These are phyloP conservation scores for Glonium stellatum DNA, from an alignment of 495 filamentous ascomycete genomes.

Conservation along the genomic window DNA sequence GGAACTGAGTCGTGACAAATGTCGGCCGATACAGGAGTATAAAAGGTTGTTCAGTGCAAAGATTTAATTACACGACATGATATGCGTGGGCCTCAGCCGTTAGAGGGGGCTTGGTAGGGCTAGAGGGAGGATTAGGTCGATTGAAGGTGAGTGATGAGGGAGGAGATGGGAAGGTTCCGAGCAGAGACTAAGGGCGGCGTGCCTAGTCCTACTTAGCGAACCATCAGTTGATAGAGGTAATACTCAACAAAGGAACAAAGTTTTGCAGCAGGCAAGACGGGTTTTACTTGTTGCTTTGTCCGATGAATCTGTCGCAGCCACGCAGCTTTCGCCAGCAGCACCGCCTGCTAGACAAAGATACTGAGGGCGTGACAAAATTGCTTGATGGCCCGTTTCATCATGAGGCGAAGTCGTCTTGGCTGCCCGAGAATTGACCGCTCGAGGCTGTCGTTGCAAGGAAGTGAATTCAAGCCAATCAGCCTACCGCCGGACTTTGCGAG, in stretches of 20 bases:
- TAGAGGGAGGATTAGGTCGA: neutral
- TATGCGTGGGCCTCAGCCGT: neutral
- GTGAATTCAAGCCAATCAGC: neutral
- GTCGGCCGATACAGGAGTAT: neutral
- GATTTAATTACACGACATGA: neutral
- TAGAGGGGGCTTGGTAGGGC: neutral
- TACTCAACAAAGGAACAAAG: neutral
- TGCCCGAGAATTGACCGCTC: neutral
- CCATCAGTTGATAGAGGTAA: neutral
- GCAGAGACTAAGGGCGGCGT: neutral
- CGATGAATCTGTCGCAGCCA: too few species aligned
- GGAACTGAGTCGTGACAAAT: neutral
- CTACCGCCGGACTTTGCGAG: neutral
- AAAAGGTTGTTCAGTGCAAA: neutral
- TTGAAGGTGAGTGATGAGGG: neutral
- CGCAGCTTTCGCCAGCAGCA: too few species aligned
- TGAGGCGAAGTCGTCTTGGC: neutral
- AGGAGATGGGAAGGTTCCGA: neutral
- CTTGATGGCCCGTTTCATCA: constrained; percentile 1
- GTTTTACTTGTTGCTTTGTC: too few species aligned
- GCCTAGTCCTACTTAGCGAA: neutral
- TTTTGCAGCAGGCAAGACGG: neutral
- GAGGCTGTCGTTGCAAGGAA: neutral
- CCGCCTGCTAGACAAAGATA: neutral
- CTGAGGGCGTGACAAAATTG: neutral